Base-by-base conservation (phyloP, 2,329 filamentous ascomycete species). In the Alternaria ventricosa region DNA sequence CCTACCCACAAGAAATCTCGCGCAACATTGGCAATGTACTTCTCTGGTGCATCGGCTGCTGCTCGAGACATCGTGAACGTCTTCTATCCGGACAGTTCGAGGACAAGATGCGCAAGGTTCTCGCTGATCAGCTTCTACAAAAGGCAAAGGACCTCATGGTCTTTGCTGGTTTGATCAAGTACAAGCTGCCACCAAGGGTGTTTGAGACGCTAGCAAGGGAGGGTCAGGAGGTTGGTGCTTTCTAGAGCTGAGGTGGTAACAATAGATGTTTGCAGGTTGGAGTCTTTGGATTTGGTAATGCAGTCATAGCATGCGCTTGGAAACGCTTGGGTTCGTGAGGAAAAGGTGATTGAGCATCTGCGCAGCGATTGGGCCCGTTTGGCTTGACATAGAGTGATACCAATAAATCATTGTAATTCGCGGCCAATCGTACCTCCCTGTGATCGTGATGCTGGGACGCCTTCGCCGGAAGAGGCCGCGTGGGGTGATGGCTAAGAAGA, bases 41-140 rank as follows among this genome's bases (percentile, higher is more conserved):
- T 67, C 91, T 97, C 83, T 98, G 96, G 96, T 93, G 93, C 54
- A 93, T 99, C 70, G 87, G 91, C 45, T 94, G 92, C 82, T 96
- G 94, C 80, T 90, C 91, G 54, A 87, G 89, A 60, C 91, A 97
- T 80, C 88, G 92, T 22, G 77, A 79, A 66, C 90, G 92, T 71
- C 84, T 89, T 65, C 86, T 87, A 60, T 87, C 85, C 62, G 89
- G 90, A 27, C 87, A 90, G 71, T 97, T 91, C 79, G 93, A 91
- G 71, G 90, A 90, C 86, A 68, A 84, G 9, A 78, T 75, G 86
- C 75, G 85, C 82, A 77, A 82, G 84, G 71, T 76, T 53, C 72
- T 82, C 79, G 89, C 90, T 55, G 89, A 91, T 61, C 86, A 91
- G 73, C 84, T 96, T 75, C 88, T 91, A 82, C 88, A 91, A 79